phyloP scores from a whole-genome alignment of 345 rosid species.

The Passiflora organensis region DNA sequence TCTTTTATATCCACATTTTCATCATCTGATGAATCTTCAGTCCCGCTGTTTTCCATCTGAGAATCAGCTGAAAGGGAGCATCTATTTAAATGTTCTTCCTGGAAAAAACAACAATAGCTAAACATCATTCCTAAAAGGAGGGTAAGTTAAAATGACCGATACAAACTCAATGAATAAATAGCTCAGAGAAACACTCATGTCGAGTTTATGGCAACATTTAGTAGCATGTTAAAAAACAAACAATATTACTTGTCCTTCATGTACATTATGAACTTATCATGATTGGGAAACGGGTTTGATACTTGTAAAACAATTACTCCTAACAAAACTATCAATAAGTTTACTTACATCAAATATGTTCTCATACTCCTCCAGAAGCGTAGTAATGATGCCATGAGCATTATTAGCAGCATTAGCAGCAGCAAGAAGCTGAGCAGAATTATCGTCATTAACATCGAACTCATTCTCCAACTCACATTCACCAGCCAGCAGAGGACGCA shows the following conservation, averaged over 20 bases:
- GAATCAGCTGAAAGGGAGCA: constrained; percentile 93
- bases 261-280: no score
- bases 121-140: neutral
- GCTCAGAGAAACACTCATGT: neutral
- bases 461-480: constrained; percentile 95
- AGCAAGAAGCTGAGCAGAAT: constrained; percentile 98
- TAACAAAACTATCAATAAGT: constrained; percentile 7
- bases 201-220: no score
- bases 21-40: constrained; percentile 87
- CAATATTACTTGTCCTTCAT: no score
- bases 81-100: constrained; percentile 94
- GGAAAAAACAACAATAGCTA: constrained; percentile 28
- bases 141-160: neutral
- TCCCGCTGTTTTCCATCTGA: constrained; percentile 78
- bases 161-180: neutral
- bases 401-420: constrained; percentile 98
- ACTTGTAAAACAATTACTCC: no score
- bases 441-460: constrained; percentile 75
- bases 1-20: constrained; percentile 66
- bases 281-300: no score
- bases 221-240: no score
- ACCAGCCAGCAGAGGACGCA: constrained; percentile 93
- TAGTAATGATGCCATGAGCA: constrained; percentile 81
- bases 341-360: constrained; percentile 83
- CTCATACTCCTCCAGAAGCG: constrained; percentile 83